Conservation (phyloP, 495 filamentous ascomycete species). For the Talaromyces trachyspermus region DNA sequence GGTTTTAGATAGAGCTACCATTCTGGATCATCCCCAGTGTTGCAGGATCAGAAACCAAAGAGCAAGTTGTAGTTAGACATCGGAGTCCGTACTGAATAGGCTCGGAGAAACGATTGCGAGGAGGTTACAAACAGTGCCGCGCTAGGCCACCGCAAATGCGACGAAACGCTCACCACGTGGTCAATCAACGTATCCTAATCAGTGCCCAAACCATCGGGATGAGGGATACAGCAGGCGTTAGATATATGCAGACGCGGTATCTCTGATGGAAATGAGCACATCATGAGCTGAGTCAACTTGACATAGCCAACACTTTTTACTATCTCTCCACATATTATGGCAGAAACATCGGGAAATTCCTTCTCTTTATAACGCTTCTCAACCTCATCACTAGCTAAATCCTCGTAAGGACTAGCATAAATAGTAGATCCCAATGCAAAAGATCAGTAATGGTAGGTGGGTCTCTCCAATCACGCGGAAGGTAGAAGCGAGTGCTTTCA, state of each 20-base stretch:
- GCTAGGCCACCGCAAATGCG: too few relatives aligned
- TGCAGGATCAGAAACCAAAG: too few relatives aligned
- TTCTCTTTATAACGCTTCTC: constrained; percentile 15
- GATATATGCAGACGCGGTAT: constrained; percentile 2
- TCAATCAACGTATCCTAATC: constrained; percentile 10
- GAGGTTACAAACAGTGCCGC: too few relatives aligned
- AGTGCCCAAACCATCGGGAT: constrained; percentile 13
- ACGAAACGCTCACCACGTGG: too few relatives aligned
- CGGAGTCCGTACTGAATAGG: too few relatives aligned
- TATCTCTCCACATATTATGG: constrained; percentile 19
- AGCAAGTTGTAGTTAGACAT: too few relatives aligned
- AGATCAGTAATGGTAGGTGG: constrained; percentile 14
- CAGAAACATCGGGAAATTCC: constrained; percentile 20
- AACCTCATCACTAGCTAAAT: constrained; percentile 20
- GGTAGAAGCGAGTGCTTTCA: constrained; percentile 14
- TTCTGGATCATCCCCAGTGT: too few relatives aligned
- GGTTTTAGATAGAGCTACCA: too few relatives aligned
- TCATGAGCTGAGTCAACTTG: constrained; percentile 13
- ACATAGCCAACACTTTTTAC: constrained; percentile 17
- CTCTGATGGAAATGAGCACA: constrained; percentile 10
- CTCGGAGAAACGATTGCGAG: too few relatives aligned
- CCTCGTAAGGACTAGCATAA: constrained; percentile 22
- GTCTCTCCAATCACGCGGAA: constrained; percentile 14
- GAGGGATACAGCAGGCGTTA: constrained; percentile 11
- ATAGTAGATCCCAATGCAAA: constrained; percentile 23